Base-by-base conservation (phyloP, 2,329 filamentous ascomycete species). In the Ilyonectria robusta region DNA sequence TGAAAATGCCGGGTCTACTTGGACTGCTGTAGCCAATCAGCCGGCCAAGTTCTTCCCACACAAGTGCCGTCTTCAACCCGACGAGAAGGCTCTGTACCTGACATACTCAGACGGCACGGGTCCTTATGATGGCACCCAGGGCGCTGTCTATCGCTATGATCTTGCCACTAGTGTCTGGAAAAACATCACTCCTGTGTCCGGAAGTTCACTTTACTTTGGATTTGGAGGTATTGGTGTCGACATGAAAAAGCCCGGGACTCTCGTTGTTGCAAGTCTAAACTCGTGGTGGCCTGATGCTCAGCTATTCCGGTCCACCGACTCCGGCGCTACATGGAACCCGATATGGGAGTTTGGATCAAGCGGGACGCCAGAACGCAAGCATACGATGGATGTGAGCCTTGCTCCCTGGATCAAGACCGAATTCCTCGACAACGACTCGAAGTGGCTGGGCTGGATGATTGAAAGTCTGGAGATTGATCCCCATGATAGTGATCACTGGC, bases 371-470 rank as follows among this genome's bases (percentile, higher is more conserved):
- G 82, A 84, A 21, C 78, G 80, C 13, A 84, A 86, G 71, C 88
- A 87, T 66, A 77, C 75, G 3, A 82, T 85, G 17, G 80, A 83
- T 64, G 81, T 84, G 1, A 75, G 82, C 1, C 84, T 84, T 35
- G 87, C 86, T 0, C 87, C 87, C 0, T 89, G 87, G 86, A 82
- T 88, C 59, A 80, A 85, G 70, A 81, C 84, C 23, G 80, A 83
- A n/a, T 86, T 85, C 61, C 76, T 86, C 17, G 81, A 84, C 3
- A 74, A 76, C 7, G 84, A 86, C 62, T 81, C 79, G 15, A 86
- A 88, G 77, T 81, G 81, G 33, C 76, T 90, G 4, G 88, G 88
- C 1, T 90, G 88, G 87, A 90, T 89, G 88, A 86, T 89, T 9
- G 88, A 90, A 71, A 79, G 84, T 0, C 76, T 90, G 8, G 86